phyloP scores from a whole-genome alignment of 768 basidiomycete species.

The Amanita rubescens region DNA sequence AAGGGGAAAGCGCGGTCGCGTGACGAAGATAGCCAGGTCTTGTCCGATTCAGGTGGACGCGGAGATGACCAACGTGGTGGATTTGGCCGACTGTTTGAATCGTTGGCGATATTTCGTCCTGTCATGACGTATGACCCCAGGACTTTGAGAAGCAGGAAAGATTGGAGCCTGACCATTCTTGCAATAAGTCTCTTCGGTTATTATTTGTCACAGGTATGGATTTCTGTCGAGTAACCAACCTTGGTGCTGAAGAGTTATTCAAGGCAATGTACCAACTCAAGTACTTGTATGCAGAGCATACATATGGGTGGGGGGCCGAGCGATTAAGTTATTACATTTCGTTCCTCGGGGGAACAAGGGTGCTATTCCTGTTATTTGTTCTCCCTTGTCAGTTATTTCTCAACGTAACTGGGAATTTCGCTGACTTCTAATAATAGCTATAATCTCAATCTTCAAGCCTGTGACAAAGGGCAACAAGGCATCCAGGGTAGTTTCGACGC shows the following conservation, averaged over 20 bases:
- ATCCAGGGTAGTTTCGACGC: not conserved
- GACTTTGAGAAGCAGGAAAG: slow-evolving; percentile 39
- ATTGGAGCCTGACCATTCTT: slow-evolving; percentile 78
- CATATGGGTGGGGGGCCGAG: slow-evolving; percentile 66
- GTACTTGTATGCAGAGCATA: slow-evolving; percentile 71
- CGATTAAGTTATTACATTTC: slow-evolving; percentile 75
- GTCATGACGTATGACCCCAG: slow-evolving; percentile 33
- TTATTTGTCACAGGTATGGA: slow-evolving; percentile 59
- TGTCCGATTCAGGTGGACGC: not conserved
- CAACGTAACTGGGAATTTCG: not conserved
- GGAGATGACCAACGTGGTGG: not conserved
- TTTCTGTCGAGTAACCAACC: not conserved
- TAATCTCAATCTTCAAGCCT: slow-evolving; percentile 57
- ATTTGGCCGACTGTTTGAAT: slow-evolving; percentile 38
- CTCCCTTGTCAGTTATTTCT: slow-evolving; percentile 27
- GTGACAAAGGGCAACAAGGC: slow-evolving; percentile 13
- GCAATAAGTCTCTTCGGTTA: slow-evolving; percentile 54
- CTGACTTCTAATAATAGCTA: slow-evolving; percentile 29
- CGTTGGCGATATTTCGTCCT: slow-evolving; percentile 72
- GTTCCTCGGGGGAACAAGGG: slow-evolving; percentile 53
- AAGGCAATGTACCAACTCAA: slow-evolving; percentile 77
- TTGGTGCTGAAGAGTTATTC: not conserved
- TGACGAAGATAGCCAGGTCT: not conserved
- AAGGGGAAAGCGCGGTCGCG: slow-evolving; percentile 21
- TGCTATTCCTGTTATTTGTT: slow-evolving; percentile 48